Evolutionary conservation across 768 basidiomycete species (phyloP).

Genomic region (Tubosaeta sp.): DNA sequence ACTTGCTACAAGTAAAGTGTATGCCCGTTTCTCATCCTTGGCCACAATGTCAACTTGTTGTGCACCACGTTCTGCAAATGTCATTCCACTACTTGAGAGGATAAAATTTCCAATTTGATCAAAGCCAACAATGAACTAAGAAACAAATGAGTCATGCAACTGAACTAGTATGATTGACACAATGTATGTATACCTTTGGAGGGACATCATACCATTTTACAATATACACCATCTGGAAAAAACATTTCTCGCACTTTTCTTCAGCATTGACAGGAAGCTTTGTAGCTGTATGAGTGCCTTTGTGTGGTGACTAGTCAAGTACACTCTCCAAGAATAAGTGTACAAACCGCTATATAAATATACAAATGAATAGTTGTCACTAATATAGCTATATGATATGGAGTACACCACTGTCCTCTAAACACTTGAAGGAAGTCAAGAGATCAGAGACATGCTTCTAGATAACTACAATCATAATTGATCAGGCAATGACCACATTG

Average conservation of each 20-base stretch:
- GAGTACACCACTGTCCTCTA: no score
- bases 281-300: not conserved
- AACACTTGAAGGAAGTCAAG: not conserved
- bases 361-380: no score
- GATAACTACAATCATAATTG: no score
- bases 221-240: not conserved
- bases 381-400: no score
- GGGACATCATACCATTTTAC: not conserved
- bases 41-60: conserved; percentile 19
- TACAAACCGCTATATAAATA: no score
- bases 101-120: not conserved
- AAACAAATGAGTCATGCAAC: no score
- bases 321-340: not conserved
- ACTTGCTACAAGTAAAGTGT: conserved; percentile 26
- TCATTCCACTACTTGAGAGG: not conserved
- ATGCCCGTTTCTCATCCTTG: conserved; percentile 30
- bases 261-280: not conserved
- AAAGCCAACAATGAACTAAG: not conserved
- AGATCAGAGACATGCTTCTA: no score
- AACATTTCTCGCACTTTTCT: not conserved
- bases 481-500: no score
- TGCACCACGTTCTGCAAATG: not conserved
- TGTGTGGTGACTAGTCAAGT: not conserved
- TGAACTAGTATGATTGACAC: no score
- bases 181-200: not conserved